Conservation (phyloP, 352 stramenopile genomes). For the Phytopythium sindhum region DNA sequence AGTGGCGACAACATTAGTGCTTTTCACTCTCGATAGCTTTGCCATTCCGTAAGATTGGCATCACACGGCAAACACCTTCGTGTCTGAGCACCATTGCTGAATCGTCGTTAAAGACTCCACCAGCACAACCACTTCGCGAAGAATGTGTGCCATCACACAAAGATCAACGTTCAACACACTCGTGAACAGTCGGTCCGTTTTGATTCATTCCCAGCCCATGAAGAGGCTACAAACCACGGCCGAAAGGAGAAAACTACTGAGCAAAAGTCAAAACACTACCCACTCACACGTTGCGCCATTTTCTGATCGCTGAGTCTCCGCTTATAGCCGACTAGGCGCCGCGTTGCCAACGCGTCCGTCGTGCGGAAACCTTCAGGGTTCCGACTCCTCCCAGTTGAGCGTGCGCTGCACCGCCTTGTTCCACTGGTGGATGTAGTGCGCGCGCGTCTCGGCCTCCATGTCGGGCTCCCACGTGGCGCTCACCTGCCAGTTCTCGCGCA, state of each 20-base stretch:
- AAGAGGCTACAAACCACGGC: not conserved
- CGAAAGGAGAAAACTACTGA: not conserved
- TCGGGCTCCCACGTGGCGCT: slow-evolving; percentile 69
- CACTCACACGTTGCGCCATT: slow-evolving; percentile 1
- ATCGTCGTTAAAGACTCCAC: too few species aligned
- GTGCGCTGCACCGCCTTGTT: slow-evolving; percentile 82
- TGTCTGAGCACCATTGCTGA: too few species aligned
- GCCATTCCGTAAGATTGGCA: too few species aligned
- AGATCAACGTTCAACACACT: not conserved
- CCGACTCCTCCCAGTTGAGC: slow-evolving; percentile 76
- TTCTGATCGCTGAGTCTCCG: not conserved
- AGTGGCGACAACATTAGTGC: too few species aligned
- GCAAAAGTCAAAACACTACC: not conserved
- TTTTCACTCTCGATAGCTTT: too few species aligned
- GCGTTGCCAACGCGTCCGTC: not conserved
- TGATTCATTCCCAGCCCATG: not conserved
- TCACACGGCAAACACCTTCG: too few species aligned
- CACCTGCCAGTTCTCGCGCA: slow-evolving; percentile 81
- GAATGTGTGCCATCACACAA: too few species aligned
- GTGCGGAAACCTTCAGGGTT: slow-evolving; percentile 8
- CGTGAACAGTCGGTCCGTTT: not conserved
- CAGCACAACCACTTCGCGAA: too few species aligned
- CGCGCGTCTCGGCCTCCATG: slow-evolving; percentile 58
- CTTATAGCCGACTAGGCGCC: slow-evolving; percentile 6
- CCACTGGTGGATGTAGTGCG: slow-evolving; percentile 69